Conservation (phyloP, 306 rosid species). For the Rosa chinensis region DNA sequence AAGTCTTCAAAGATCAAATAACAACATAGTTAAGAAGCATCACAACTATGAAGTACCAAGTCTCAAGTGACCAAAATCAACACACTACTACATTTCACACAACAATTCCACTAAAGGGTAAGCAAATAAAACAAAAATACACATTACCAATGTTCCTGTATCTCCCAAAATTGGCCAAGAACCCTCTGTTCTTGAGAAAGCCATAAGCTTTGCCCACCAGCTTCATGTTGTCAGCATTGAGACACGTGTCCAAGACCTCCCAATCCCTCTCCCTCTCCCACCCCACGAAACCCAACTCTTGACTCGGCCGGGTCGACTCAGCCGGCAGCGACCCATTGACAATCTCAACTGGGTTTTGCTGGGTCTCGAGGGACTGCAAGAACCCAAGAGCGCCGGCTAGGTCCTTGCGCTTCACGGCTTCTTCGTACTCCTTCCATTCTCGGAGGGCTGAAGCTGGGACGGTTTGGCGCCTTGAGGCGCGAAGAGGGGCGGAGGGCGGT, state of each 20-base stretch:
- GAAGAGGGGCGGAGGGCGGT: background rate
- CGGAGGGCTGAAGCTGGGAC: conserved; percentile 43
- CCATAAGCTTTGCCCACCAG: conserved; percentile 80
- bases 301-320: conserved; percentile 45
- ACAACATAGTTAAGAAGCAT: too few species aligned
- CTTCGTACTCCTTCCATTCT: conserved; percentile 93
- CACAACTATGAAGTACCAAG: too few species aligned
- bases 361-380: conserved; percentile 52
- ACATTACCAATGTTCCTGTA: conserved; percentile 80
- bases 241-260: conserved; percentile 88
- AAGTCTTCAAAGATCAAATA: too few species aligned
- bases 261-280: conserved; percentile 87
- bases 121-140: background rate
- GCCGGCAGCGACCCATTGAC: conserved; percentile 28
- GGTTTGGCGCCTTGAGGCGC: background rate
- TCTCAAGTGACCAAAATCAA: too few species aligned
- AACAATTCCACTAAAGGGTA: conserved; percentile 6
- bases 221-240: conserved; percentile 95
- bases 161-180: conserved; percentile 82
- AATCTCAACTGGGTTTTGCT: conserved; percentile 32
- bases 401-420: conserved; percentile 92
- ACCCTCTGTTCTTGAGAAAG: conserved; percentile 72
- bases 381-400: conserved; percentile 78
- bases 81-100: too few species aligned
- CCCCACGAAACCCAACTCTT: conserved; percentile 54